Evolutionary conservation across 1,284 basidiomycete genomes (phyloP), one percentile per base, ranked within the genome.

Genomic region (Farysia itapuensis): DNA sequence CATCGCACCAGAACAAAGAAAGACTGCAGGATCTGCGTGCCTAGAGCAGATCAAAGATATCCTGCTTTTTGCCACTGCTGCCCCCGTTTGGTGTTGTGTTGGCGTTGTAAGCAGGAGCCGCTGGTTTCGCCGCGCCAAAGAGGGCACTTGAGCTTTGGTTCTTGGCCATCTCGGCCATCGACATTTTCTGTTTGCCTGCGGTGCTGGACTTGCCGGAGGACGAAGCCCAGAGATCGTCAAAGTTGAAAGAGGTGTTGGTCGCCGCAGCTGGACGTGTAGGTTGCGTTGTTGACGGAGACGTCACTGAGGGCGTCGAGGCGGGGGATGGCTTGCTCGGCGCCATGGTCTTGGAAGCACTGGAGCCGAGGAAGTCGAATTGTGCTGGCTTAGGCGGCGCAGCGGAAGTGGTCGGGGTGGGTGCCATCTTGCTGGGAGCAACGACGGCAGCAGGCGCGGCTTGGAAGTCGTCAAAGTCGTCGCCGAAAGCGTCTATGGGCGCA

Each of bases 141-240:
- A 72, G 38, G 19, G 61, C 65, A 22, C 35, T 59, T 28, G 53
- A 52, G 35, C 64, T 63, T 56, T 77, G 67, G 35, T 75, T 58
- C 50, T 69, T 67, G 41, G 76, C 76, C 43, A 78, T 66, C 42
- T 77, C 69, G 7, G 74, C 75, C 69, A 78, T 72, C 35, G 68
- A 68, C 69, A 70, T 67, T 44, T 75, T 75, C 6, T 58, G 61
- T 34, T 63, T 67, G 23, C 48, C 59, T 0, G 39, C 52, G 2
- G 42, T 25, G 25, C 43, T 39, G 4, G 66, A 37, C 35, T 58
- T 64, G 24, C 87, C 86, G 16, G 94, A 82, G 1, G 88, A 89
- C 80, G 91, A 82, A 15, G 84, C 84, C 89, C 90, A 96, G 50
- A 96, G 78, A 74, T 96, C 92, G 65, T 94, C 93, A 71, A 96